A percentile compares a stretch with the other conserved stretches of the same genome.
These are phyloP conservation scores for Podospora bellae-mahoneyi DNA, from an alignment of 495 filamentous ascomycete species.

Conservation along the genomic window DNA sequence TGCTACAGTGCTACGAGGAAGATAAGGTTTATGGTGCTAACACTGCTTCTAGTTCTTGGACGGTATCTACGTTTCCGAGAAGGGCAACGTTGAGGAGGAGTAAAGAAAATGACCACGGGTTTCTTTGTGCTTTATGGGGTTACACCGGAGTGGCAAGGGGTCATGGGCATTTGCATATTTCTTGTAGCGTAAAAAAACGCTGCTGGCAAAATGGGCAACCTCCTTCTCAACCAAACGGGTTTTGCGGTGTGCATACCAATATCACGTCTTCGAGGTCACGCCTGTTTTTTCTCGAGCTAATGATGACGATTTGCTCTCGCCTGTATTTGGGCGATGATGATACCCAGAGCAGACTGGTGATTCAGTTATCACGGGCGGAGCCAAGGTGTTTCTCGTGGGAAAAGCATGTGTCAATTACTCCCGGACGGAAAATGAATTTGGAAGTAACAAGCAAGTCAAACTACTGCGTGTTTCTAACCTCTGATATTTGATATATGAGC, in stretches of 20 bases:
- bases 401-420: not conserved
- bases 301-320: slow-evolving; percentile 6
- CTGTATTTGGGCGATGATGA: not conserved
- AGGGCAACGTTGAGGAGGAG: slow-evolving; percentile 82
- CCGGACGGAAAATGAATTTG: not conserved
- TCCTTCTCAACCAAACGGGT: slow-evolving; percentile 34
- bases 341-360: slow-evolving; percentile 11
- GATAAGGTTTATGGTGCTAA: slow-evolving; percentile 32
- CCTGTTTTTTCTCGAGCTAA: slow-evolving; percentile 11
- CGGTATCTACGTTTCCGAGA: slow-evolving; percentile 98
- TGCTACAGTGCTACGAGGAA: not conserved
- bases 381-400: not conserved
- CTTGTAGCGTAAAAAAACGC: slow-evolving; percentile 49
- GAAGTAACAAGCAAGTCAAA: not conserved
- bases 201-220: slow-evolving; percentile 47
- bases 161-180: slow-evolving; percentile 53
- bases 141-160: slow-evolving; percentile 42
- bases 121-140: slow-evolving; percentile 45
- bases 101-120: slow-evolving; percentile 47
- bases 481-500: not conserved
- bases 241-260: slow-evolving; percentile 24
- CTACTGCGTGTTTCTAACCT: not conserved
- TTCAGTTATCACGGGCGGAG: slow-evolving; percentile 12
- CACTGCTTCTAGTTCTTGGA: slow-evolving; percentile 78
- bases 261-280: slow-evolving; percentile 15